Percentiles rank a stretch among this genome's conserved stretches.
phyloP scores from a whole-genome alignment of 345 rosid species.

The Linum tenue region DNA sequence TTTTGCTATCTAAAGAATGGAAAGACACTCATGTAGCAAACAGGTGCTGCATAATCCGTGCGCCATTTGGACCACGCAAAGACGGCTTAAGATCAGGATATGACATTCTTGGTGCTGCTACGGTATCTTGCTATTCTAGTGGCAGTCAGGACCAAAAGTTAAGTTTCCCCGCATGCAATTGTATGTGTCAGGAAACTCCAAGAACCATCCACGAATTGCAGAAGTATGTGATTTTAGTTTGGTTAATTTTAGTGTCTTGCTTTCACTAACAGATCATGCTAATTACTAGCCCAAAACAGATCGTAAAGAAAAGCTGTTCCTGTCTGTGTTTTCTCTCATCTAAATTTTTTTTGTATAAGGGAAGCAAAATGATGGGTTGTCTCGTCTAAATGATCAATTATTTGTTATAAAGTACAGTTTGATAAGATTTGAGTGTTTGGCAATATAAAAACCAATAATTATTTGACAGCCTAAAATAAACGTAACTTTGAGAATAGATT shows the following conservation, averaged over 20 bases:
- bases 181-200: constrained; percentile 48
- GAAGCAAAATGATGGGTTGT: too few relatives aligned
- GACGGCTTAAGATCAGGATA: constrained; percentile 53
- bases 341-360: not conserved
- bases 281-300: not conserved
- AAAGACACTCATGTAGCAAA: constrained; percentile 43
- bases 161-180: constrained; percentile 71
- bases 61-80: constrained; percentile 28
- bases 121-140: constrained; percentile 73
- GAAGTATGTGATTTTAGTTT: constrained; percentile 35
- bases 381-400: too few relatives aligned
- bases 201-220: constrained; percentile 53
- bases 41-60: constrained; percentile 48
- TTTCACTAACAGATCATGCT: constrained; percentile 10
- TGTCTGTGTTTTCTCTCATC: not conserved
- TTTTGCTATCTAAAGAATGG: constrained; percentile 56
- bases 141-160: constrained; percentile 61
- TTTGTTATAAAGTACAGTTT: too few relatives aligned
- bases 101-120: constrained; percentile 76
- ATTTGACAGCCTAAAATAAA: too few relatives aligned
- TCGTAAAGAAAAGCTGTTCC: not conserved
- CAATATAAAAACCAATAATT: too few relatives aligned
- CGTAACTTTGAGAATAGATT: too few relatives aligned
- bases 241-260: not conserved
- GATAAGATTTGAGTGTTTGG: too few relatives aligned